These are phyloP conservation scores for Marsdenia floribunda DNA, from an alignment of 257 asterid genomes.

Conservation along the genomic window DNA sequence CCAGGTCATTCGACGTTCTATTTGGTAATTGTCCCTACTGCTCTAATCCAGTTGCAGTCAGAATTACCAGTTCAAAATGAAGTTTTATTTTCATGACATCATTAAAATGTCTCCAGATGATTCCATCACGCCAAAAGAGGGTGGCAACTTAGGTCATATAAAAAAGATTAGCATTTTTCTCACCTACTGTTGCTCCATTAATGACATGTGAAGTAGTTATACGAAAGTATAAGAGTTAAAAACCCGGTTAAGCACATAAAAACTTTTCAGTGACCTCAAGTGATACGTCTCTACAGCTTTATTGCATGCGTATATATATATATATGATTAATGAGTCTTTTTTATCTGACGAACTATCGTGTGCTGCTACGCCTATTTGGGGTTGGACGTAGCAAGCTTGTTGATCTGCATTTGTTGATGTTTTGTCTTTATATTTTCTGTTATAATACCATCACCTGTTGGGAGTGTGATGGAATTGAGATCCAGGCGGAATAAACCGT, in stretches of 20 bases:
- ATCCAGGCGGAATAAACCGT: neutral
- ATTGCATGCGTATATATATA: neutral
- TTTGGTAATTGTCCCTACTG: constrained; percentile 29
- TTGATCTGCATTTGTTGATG: neutral
- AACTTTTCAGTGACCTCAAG: neutral
- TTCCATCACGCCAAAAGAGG: neutral
- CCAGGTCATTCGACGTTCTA: constrained; percentile 28
- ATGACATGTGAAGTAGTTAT: neutral
- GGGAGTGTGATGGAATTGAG: neutral
- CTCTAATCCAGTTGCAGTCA: constrained; percentile 23
- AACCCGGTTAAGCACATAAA: neutral
- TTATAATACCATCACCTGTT: neutral
- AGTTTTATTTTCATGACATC: neutral
- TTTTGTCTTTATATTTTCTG: neutral
- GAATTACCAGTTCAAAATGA: constrained; percentile 6
- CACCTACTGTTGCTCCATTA: neutral
- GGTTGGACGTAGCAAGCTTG: neutral
- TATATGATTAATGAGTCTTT: neutral
- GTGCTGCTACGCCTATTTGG: neutral
- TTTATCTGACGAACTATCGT: neutral
- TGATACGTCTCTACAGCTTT: neutral
- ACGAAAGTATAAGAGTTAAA: neutral
- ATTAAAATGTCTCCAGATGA: neutral
- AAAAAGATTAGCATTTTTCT: neutral
- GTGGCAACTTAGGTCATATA: neutral